These are phyloP conservation scores for Pisolithus tinctorius DNA, from an alignment of 768 basidiomycete genomes.

Conservation along the genomic window DNA sequence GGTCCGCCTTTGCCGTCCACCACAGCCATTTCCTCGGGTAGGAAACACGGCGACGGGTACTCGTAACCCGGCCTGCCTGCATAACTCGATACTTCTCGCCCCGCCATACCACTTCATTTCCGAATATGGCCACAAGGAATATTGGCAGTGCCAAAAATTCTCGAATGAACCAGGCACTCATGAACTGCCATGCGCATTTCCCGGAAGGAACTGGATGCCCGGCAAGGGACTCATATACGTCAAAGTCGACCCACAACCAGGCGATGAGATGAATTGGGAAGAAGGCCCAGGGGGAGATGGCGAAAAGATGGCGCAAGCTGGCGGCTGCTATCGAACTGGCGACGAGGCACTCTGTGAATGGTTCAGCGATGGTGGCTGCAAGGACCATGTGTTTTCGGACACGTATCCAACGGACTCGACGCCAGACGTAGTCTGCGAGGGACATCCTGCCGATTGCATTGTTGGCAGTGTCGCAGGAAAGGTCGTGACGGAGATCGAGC, in stretches of 20 bases:
- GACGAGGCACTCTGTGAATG: slow-evolving; percentile 84
- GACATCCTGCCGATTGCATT: slow-evolving; percentile 89
- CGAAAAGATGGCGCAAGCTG: slow-evolving; percentile 46
- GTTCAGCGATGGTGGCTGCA: slow-evolving; percentile 81
- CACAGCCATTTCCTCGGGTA: slow-evolving; percentile 20
- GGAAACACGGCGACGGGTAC: slow-evolving; percentile 16
- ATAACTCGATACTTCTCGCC: slow-evolving; percentile 72
- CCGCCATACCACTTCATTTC: slow-evolving; percentile 83
- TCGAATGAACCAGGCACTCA: slow-evolving; percentile 71
- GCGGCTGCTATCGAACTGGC: slow-evolving; percentile 58
- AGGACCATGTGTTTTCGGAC: slow-evolving; percentile 93
- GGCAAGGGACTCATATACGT: slow-evolving; percentile 73
- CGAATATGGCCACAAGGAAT: slow-evolving; percentile 75
- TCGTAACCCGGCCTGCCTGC: slow-evolving; percentile 61
- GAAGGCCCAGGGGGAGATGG: slow-evolving; percentile 47
- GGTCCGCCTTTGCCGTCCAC: slow-evolving; percentile 10
- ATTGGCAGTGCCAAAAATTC: slow-evolving; percentile 87
- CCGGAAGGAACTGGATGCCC: slow-evolving; percentile 50
- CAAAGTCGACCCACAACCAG: slow-evolving; percentile 79
- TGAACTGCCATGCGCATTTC: slow-evolving; percentile 46
- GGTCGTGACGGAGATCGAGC: slow-evolving; percentile 76
- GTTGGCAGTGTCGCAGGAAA: slow-evolving; percentile 85
- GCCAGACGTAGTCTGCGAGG: slow-evolving; percentile 75
- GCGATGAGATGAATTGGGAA: slow-evolving; percentile 50
- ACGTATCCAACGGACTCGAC: slow-evolving; percentile 93